Evolutionary conservation across 1,284 basidiomycete genomes (phyloP).

Genomic region (Microbotryum lychnidis-dioicae): DNA sequence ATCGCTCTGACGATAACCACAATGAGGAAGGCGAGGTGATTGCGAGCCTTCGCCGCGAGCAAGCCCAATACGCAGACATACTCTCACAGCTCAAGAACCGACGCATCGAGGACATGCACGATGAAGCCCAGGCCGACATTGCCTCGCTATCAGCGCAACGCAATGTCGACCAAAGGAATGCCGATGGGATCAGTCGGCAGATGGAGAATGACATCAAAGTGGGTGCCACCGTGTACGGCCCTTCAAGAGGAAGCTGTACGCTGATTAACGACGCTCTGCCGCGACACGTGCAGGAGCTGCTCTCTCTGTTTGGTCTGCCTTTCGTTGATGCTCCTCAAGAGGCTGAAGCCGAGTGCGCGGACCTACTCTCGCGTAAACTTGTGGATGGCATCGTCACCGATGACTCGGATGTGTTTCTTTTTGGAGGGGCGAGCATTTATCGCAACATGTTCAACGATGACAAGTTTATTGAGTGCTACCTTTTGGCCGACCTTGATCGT

Average conservation of each 20-base stretch:
- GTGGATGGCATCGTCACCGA: slow-evolving; percentile 99
- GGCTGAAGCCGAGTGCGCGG: slow-evolving; percentile 97
- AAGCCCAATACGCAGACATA: slow-evolving; percentile 68
- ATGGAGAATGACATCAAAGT: slow-evolving; percentile 97
- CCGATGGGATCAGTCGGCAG: slow-evolving; percentile 87
- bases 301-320: slow-evolving; percentile 91
- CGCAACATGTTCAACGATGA: slow-evolving; percentile 99
- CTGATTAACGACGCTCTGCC: too few species aligned
- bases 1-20: slow-evolving; percentile 16
- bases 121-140: slow-evolving; percentile 90
- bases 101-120: slow-evolving; percentile 66
- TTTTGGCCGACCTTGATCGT: slow-evolving; percentile 71
- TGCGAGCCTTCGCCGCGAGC: slow-evolving; percentile 10
- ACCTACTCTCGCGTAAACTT: slow-evolving; percentile 71
- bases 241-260: too few species aligned
- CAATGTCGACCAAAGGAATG: slow-evolving; percentile 81
- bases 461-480: slow-evolving; percentile 94
- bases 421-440: slow-evolving; percentile 85
- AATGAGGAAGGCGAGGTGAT: slow-evolving; percentile 32
- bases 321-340: slow-evolving; percentile 99
- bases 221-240: slow-evolving; percentile 18
- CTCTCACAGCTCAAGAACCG: slow-evolving; percentile 79
- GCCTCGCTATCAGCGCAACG: slow-evolving; percentile 67
- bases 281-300: slow-evolving; percentile 52
- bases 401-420: slow-evolving; percentile 97